These are phyloP conservation scores for Chalciporus pseudorubinellus DNA, from an alignment of 768 basidiomycete species.

Conservation along the genomic window DNA sequence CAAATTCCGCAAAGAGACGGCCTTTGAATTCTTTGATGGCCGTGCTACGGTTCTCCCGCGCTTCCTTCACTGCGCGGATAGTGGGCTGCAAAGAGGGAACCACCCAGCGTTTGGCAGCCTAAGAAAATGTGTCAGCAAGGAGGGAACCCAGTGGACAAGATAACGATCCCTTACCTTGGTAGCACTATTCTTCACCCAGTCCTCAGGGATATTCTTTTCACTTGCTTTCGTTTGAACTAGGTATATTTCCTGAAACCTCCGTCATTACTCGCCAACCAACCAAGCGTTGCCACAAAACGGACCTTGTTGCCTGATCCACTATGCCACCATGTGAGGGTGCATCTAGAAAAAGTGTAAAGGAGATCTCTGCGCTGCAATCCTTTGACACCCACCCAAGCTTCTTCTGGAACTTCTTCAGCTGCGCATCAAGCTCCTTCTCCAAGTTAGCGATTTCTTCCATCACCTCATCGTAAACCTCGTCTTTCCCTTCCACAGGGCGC, in stretches of 20 bases:
- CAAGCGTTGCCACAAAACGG: not conserved
- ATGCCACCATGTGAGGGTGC: conserved; percentile 63
- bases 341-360: conserved; percentile 36
- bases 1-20: conserved; percentile 78
- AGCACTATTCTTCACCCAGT: conserved; percentile 77
- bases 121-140: not conserved
- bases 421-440: conserved; percentile 68
- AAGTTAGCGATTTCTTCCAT: conserved; percentile 65
- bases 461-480: conserved; percentile 79
- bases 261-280: not conserved
- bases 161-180: conserved; percentile 61
- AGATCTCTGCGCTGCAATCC: conserved; percentile 6
- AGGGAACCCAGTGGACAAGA: not conserved
- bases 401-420: conserved; percentile 64
- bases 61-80: conserved; percentile 87
- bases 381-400: conserved; percentile 53
- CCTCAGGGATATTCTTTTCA: conserved; percentile 66
- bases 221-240: conserved; percentile 69
- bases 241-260: conserved; percentile 75
- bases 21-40: conserved; percentile 82
- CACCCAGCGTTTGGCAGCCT: conserved; percentile 76
- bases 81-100: conserved; percentile 69
- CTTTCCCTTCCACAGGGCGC: conserved; percentile 80
- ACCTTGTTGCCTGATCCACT: conserved; percentile 84
- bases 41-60: conserved; percentile 79